A percentile compares a stretch with the other conserved stretches of the same genome.
These are phyloP conservation scores for Hygrocybe punicea DNA, from an alignment of 768 basidiomycete genomes.

Conservation along the genomic window DNA sequence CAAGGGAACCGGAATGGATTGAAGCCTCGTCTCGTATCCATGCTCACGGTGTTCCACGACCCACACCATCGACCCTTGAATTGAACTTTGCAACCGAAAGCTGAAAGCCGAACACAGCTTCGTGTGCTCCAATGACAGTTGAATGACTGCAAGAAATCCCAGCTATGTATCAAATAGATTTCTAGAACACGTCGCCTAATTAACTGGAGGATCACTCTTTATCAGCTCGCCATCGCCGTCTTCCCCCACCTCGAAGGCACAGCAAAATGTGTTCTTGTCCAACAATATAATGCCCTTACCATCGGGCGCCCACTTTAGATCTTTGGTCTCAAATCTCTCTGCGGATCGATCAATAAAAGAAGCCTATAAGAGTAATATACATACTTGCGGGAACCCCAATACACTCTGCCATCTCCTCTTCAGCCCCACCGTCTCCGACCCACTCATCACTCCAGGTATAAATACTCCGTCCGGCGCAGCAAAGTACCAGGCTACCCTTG, in stretches of 20 bases:
- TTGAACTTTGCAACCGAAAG: too few relatives aligned
- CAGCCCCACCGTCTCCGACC: slow-evolving; percentile 51
- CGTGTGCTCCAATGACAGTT: too few relatives aligned
- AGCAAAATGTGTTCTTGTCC: slow-evolving; percentile 79
- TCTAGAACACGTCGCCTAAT: too few relatives aligned
- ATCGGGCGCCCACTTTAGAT: slow-evolving; percentile 79
- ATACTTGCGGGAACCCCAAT: slow-evolving; percentile 83
- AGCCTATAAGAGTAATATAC: slow-evolving; percentile 28
- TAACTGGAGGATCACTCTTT: too few relatives aligned
- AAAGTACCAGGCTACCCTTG: slow-evolving; percentile 64
- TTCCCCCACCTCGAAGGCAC: slow-evolving; percentile 75
- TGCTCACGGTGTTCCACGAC: too few relatives aligned
- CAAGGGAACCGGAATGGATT: too few relatives aligned
- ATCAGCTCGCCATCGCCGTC: slow-evolving; percentile 9
- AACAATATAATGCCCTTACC: slow-evolving; percentile 76
- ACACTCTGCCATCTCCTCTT: slow-evolving; percentile 85
- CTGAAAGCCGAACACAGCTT: too few relatives aligned
- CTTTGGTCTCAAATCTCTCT: slow-evolving; percentile 71
- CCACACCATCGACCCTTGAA: too few relatives aligned
- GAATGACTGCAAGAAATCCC: too few relatives aligned
- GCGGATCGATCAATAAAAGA: not conserved
- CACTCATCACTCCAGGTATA: slow-evolving; percentile 86
- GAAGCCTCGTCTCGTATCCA: too few relatives aligned
- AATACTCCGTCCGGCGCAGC: slow-evolving; percentile 63
- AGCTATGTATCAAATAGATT: too few relatives aligned